phyloP scores from a whole-genome alignment of 2,329 filamentous ascomycete genomes.

The Curvularia eragrostidis region DNA sequence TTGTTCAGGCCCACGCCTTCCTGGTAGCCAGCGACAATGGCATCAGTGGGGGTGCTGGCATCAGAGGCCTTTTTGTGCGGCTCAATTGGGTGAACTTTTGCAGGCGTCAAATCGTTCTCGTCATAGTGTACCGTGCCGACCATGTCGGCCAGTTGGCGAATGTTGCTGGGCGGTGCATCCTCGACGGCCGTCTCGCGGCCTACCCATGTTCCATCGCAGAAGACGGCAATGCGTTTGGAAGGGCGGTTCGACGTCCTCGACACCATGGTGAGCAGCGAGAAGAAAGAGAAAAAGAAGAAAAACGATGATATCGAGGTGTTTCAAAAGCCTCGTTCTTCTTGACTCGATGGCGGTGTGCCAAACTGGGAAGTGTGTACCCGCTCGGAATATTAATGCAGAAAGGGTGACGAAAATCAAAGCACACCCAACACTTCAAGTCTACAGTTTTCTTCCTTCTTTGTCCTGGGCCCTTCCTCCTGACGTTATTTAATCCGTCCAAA shows the following conservation, averaged over 20 bases:
- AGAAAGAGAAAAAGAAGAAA: neutral
- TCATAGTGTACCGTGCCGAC: conserved; percentile 36
- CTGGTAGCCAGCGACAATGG: conserved; percentile 46
- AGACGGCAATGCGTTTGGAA: conserved; percentile 38
- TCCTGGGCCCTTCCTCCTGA: neutral
- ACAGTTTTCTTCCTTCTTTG: neutral
- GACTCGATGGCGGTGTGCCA: neutral
- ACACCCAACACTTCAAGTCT: neutral
- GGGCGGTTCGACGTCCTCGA: conserved; percentile 15
- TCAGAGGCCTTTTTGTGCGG: conserved; percentile 3
- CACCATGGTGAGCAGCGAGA: conserved; percentile 15
- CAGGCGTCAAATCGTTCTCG: conserved; percentile 15
- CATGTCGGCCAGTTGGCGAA: conserved; percentile 41
- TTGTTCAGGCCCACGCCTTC: conserved; percentile 47
- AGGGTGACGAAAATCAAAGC: neutral
- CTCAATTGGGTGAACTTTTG: conserved; percentile 33
- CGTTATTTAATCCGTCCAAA: neutral
- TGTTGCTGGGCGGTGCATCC: conserved; percentile 41
- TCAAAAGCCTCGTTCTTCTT: neutral
- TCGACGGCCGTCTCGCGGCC: conserved; percentile 42
- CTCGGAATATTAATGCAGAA: neutral
- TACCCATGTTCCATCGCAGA: conserved; percentile 49
- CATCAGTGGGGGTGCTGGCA: conserved; percentile 1
- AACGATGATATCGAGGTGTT: neutral
- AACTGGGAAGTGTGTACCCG: neutral